These are phyloP conservation scores for Picea glauca DNA, from an alignment of 75 land plant species.

Conservation along the genomic window DNA sequence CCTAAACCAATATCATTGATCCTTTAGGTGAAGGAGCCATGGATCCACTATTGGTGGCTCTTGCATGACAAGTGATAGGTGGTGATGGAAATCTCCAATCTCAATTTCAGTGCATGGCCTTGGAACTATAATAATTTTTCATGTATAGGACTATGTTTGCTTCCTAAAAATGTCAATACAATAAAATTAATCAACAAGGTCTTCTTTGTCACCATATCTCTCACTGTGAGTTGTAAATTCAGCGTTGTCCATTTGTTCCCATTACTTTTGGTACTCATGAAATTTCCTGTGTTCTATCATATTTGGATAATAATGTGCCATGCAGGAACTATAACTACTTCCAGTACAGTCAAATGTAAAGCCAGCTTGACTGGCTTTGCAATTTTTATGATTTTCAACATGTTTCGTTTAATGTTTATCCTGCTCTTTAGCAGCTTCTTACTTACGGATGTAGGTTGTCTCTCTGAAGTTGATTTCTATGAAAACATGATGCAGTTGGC, in stretches of 20 bases:
- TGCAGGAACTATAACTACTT: too few relatives aligned
- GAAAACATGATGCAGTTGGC: conserved; percentile 48
- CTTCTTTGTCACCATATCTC: neutral
- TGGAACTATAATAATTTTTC: neutral
- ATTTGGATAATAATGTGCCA: neutral
- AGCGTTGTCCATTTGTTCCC: neutral
- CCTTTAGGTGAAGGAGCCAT: neutral
- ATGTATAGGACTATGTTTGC: neutral
- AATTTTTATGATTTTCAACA: neutral
- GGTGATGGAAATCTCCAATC: neutral
- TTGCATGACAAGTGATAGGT: neutral
- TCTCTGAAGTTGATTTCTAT: conserved; percentile 1
- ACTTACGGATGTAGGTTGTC: neutral
- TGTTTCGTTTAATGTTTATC: neutral
- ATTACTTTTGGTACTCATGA: neutral
- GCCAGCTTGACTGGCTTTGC: conserved; percentile 3
- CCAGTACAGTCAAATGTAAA: neutral
- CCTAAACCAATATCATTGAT: neutral
- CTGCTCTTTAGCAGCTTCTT: neutral
- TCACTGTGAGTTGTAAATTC: neutral
- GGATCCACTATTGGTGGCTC: neutral
- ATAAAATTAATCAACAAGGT: neutral
- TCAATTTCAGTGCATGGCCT: neutral
- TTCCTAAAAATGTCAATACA: neutral
- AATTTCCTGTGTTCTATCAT: too few relatives aligned